Conservation (phyloP, 2,329 filamentous ascomycete species). For the Botrytis cinerea region DNA sequence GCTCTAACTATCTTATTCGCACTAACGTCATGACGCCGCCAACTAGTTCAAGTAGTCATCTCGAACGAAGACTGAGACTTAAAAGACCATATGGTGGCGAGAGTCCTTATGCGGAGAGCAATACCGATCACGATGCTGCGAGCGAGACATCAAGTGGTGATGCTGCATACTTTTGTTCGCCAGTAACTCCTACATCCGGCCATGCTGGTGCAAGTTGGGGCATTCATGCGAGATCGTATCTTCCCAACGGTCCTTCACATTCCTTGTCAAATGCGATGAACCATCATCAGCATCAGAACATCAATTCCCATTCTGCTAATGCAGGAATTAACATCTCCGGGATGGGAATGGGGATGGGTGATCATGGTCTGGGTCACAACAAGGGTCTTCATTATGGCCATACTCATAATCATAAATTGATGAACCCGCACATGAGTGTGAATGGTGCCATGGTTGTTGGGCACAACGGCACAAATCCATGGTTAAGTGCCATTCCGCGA, state of each 20-base stretch:
- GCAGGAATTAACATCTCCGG: conserved; percentile 31
- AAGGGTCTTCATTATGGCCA: neutral
- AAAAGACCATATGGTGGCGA: conserved; percentile 43
- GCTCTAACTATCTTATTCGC: conserved; percentile 5
- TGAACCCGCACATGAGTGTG: neutral
- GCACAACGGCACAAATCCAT: conserved; percentile 42
- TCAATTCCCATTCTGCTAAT: conserved; percentile 31
- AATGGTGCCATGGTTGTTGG: neutral
- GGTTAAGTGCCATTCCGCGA: conserved; percentile 50
- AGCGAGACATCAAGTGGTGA: conserved; percentile 34
- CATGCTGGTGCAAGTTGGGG: neutral
- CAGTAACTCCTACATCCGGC: conserved; percentile 31
- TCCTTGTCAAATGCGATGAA: conserved; percentile 8
- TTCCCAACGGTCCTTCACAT: conserved; percentile 1
- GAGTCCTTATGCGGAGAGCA: conserved; percentile 46
- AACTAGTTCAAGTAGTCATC: conserved; percentile 28
- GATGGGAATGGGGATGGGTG: neutral
- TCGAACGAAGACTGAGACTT: conserved; percentile 37
- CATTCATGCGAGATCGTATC: neutral
- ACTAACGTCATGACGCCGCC: conserved; percentile 25
- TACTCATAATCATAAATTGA: conserved; percentile 10
- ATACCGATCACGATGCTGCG: conserved; percentile 46
- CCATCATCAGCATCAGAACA: conserved; percentile 38
- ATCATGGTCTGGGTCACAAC: neutral
- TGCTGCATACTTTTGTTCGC: conserved; percentile 34